phyloP scores from a whole-genome alignment of 495 filamentous ascomycete species.

The Penicillium angulare region DNA sequence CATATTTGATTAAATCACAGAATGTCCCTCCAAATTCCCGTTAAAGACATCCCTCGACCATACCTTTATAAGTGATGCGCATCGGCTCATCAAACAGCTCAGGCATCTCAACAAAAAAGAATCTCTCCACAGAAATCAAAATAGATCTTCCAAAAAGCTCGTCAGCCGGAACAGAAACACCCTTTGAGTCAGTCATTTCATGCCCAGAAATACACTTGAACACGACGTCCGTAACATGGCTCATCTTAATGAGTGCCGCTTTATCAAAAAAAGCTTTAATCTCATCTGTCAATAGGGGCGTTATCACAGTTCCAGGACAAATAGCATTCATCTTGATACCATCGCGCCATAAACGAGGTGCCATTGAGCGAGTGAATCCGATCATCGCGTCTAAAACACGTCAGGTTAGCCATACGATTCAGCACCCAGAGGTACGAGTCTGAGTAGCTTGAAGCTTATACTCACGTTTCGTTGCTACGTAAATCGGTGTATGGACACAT shows the following conservation, averaged over 20 bases:
- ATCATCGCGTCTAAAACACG: slow-evolving; percentile 12
- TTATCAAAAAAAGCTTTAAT: slow-evolving; percentile 6
- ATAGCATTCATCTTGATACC: slow-evolving; percentile 21
- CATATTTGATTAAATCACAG: neutral
- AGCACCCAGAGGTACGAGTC: neutral
- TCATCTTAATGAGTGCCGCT: slow-evolving; percentile 5
- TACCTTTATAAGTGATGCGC: neutral
- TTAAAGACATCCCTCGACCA: neutral
- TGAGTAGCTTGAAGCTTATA: neutral
- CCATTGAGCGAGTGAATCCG: slow-evolving; percentile 18
- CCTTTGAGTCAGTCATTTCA: slow-evolving; percentile 15
- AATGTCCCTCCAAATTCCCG: neutral
- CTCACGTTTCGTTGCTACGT: slow-evolving; percentile 18
- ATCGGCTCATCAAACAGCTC: neutral
- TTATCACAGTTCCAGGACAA: slow-evolving; percentile 18
- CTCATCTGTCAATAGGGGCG: slow-evolving; percentile 6
- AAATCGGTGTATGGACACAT: slow-evolving; percentile 12
- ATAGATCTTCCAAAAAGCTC: slow-evolving; percentile 11
- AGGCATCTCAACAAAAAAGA: slow-evolving; percentile 17
- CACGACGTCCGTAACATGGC: slow-evolving; percentile 3
- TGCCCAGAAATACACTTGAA: slow-evolving; percentile 4
- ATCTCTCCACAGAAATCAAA: slow-evolving; percentile 11
- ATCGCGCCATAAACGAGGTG: slow-evolving; percentile 5
- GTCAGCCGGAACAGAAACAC: slow-evolving; percentile 4
- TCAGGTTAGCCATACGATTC: neutral